Evolutionary conservation across 106 monocot genomes (phyloP).

Genomic region (Apostasia shenzhenica): DNA sequence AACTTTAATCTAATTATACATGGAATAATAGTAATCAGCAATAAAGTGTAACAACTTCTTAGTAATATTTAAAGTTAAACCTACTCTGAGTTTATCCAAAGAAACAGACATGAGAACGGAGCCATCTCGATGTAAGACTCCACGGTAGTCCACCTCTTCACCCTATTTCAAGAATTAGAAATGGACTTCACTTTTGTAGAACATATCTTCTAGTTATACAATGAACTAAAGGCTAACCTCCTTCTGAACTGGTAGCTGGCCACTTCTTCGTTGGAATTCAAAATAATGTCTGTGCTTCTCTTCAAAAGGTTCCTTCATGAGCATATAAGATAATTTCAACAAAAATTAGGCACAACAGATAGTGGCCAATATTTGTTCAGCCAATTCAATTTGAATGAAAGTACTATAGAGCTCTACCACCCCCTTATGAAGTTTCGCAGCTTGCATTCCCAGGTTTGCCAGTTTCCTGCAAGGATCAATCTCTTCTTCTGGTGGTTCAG

Average conservation of each 20-base stretch:
- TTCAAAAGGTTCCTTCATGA: slow-evolving; percentile 72
- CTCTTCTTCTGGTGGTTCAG: slow-evolving; percentile 98
- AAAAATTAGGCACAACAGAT: not conserved
- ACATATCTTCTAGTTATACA: not conserved
- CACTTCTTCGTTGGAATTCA: slow-evolving; percentile 93
- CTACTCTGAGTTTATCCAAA: slow-evolving; percentile 80
- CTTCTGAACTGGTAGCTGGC: slow-evolving; percentile 90
- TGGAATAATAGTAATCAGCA: no score
- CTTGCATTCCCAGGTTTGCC: slow-evolving; percentile 86
- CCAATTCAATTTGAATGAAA: not conserved
- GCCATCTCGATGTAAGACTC: slow-evolving; percentile 95
- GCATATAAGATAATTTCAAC: not conserved
- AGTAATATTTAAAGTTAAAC: slow-evolving; percentile 1
- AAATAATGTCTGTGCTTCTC: slow-evolving; percentile 93
- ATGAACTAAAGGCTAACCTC: slow-evolving; percentile 41
- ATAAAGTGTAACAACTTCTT: no score
- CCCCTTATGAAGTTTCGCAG: slow-evolving; percentile 72
- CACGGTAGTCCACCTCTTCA: slow-evolving; percentile 95
- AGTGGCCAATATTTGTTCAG: not conserved
- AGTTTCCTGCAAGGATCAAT: slow-evolving; percentile 97
- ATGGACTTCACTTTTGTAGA: not conserved
- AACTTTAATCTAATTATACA: no score
- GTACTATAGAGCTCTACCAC: slow-evolving; percentile 48
- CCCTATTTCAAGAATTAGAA: slow-evolving; percentile 38
- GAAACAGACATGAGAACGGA: slow-evolving; percentile 97